These are phyloP conservation scores for Candida nemodendra DNA, from an alignment of 805 yeast species.

Conservation along the genomic window DNA sequence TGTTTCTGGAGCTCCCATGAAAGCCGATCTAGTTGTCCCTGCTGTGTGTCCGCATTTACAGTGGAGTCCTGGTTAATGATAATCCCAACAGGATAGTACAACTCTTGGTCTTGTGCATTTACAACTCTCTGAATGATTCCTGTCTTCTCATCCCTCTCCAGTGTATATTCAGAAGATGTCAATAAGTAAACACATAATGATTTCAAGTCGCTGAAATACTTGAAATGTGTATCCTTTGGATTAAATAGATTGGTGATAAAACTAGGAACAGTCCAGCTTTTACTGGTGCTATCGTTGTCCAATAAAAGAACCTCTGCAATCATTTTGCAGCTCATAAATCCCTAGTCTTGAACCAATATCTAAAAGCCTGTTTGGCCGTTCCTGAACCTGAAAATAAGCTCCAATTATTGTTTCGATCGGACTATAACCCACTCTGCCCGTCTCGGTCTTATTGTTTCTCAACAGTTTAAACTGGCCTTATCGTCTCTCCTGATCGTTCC, in stretches of 20 bases:
- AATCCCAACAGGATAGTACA: slow-evolving; percentile 22
- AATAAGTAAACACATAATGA: slow-evolving; percentile 14
- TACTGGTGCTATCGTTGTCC: not conserved
- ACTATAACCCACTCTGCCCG: no score
- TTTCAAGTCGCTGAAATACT: slow-evolving; percentile 7
- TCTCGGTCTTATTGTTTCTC: no score
- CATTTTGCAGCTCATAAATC: no score
- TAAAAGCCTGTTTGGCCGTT: no score
- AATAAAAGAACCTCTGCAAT: slow-evolving; percentile 9
- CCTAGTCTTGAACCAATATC: slow-evolving; percentile 10
- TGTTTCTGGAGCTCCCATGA: slow-evolving; percentile 4
- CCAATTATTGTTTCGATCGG: no score
- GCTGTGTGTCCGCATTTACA: not conserved
- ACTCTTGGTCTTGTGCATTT: slow-evolving; percentile 20
- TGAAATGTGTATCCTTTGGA: slow-evolving; percentile 5
- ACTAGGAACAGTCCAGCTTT: slow-evolving; percentile 6
- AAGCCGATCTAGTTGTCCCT: slow-evolving; percentile 7
- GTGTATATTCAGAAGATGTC: slow-evolving; percentile 13
- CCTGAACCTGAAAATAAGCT: no score
- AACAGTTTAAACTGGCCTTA: no score
- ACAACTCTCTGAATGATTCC: slow-evolving; percentile 7
- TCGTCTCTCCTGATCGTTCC: no score
- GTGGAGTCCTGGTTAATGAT: slow-evolving; percentile 16
- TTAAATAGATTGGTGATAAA: slow-evolving; percentile 10
- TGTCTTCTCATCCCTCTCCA: slow-evolving; percentile 5